Evolutionary conservation across 352 stramenopile genomes (phyloP).

Genomic region (Albugo laibachii): DNA sequence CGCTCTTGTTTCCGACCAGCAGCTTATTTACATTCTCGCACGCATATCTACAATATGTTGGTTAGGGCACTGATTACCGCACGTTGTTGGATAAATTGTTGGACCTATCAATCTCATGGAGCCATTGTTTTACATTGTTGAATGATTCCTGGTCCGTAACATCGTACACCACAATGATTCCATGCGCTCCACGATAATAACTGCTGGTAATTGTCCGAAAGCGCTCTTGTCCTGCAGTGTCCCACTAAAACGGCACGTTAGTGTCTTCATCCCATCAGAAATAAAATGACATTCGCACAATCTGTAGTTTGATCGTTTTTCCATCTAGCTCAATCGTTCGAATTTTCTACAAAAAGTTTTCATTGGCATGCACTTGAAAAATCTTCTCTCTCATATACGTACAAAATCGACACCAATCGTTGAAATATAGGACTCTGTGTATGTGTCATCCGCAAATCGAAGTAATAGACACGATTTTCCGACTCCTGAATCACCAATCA

Average conservation of each 20-base stretch:
- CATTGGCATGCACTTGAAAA: not conserved
- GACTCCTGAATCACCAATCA: constrained; percentile 96
- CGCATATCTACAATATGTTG: constrained; percentile 59
- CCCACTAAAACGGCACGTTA: constrained; percentile 47
- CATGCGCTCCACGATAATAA: constrained; percentile 97
- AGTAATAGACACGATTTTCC: constrained; percentile 97
- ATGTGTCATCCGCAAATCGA: constrained; percentile 95
- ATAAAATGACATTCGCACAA: constrained; percentile 40
- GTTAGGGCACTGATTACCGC: not conserved
- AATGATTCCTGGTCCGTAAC: constrained; percentile 97
- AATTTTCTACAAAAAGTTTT: constrained; percentile 50
- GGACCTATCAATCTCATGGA: constrained; percentile 91
- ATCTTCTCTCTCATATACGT: constrained; percentile 9
- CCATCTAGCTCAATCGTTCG: constrained; percentile 96
- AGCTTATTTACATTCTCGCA: constrained; percentile 98
- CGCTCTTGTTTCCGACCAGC: constrained; percentile 98
- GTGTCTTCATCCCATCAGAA: not conserved
- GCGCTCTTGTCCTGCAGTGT: constrained; percentile 96
- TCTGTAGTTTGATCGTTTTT: constrained; percentile 97
- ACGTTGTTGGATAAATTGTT: constrained; percentile 5
- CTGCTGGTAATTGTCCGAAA: constrained; percentile 98
- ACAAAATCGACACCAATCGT: constrained; percentile 92
- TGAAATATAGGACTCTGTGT: constrained; percentile 96
- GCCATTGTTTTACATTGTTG: constrained; percentile 98
- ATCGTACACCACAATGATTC: constrained; percentile 98